A percentile compares a stretch with the other conserved stretches of the same genome.
phyloP scores from a whole-genome alignment of 768 basidiomycete species.

The Naganishia vaughanmartiniae region DNA sequence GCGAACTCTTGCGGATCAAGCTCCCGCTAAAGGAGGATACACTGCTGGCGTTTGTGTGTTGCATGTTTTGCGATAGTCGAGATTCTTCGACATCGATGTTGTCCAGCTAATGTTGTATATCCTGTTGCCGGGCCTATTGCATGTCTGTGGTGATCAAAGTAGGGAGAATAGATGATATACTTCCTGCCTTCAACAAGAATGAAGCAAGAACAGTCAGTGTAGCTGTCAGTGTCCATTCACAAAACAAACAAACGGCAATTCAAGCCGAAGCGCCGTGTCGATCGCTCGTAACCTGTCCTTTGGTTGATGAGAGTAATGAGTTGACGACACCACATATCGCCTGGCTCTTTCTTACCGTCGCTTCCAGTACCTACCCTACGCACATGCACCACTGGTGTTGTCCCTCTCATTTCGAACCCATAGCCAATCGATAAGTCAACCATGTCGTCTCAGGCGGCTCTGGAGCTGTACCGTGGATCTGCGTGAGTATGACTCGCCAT shows the following conservation, averaged over 20 bases:
- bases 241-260: too few species aligned
- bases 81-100: background rate
- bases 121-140: too few species aligned
- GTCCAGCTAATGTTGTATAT: background rate
- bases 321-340: background rate
- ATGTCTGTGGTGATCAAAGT: too few species aligned
- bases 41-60: background rate
- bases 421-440: background rate
- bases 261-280: background rate
- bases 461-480: constrained; percentile 31
- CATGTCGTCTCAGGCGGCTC: constrained; percentile 23
- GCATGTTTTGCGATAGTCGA: constrained; percentile 3
- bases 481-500: constrained; percentile 24
- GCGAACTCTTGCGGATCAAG: constrained; percentile 13
- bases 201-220: too few species aligned
- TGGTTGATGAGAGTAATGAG: background rate
- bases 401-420: background rate
- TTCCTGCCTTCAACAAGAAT: too few species aligned
- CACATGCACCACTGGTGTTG: background rate
- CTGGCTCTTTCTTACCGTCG: background rate
- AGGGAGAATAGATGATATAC: too few species aligned
- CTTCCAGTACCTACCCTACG: background rate
- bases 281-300: background rate
- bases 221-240: too few species aligned
- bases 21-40: background rate